Percentiles rank a stretch among this genome's conserved stretches.
phyloP scores from a whole-genome alignment of 306 rosid species.

The Medicago truncatula region DNA sequence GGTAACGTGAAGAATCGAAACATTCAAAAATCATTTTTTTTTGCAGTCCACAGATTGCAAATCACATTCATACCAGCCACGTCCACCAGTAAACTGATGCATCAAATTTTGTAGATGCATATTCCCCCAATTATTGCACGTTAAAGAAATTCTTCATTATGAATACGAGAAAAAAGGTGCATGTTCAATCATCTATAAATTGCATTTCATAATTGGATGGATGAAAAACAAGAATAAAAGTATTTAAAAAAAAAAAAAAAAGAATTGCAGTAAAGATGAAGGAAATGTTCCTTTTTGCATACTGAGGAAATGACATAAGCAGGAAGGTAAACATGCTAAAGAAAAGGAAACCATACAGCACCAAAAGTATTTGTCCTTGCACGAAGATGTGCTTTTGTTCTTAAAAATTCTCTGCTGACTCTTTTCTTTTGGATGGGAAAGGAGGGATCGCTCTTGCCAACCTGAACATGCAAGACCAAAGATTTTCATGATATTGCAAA shows the following conservation, averaged over 20 bases:
- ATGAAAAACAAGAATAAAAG: constrained; percentile 31
- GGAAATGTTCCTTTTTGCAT: constrained; percentile 16
- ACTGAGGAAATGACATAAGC: constrained; percentile 25
- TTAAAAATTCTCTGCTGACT: constrained; percentile 86
- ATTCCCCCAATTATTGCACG: background rate
- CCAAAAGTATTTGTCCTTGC: constrained; percentile 96
- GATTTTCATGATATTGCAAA: constrained; percentile 13
- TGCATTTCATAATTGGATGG: constrained; percentile 25
- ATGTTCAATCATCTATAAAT: constrained; percentile 27
- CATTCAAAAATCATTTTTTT: constrained; percentile 11
- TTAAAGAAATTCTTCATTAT: constrained; percentile 14
- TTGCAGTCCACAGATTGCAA: constrained; percentile 5
- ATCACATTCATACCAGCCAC: constrained; percentile 21
- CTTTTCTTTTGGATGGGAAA: constrained; percentile 95
- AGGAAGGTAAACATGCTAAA: constrained; percentile 32
- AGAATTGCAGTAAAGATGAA: constrained; percentile 10
- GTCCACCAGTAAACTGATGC: constrained; percentile 13
- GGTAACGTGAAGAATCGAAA: constrained; percentile 10
- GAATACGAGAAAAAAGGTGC: constrained; percentile 10
- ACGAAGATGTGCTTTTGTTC: constrained; percentile 97
- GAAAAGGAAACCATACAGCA: constrained; percentile 72
- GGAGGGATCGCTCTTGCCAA: constrained; percentile 92
- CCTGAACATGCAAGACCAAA: constrained; percentile 51
- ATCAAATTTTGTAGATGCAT: constrained; percentile 24
- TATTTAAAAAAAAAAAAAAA: constrained; percentile 28